These are phyloP conservation scores for Lumnitzera littorea DNA, from an alignment of 345 rosid species.

Conservation along the genomic window DNA sequence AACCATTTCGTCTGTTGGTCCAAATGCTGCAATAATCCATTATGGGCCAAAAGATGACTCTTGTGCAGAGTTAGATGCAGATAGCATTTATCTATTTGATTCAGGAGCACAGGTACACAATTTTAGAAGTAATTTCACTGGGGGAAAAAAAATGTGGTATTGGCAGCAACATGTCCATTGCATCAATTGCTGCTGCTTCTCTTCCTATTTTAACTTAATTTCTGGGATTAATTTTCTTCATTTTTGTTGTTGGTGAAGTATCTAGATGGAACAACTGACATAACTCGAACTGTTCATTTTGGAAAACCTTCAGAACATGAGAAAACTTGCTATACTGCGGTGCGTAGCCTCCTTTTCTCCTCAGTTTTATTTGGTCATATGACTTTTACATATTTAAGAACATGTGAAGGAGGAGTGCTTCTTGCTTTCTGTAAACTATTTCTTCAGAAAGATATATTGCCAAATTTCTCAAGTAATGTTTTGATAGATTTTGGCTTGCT, in stretches of 20 bases:
- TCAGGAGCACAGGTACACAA: conserved; percentile 92
- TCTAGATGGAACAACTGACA: conserved; percentile 96
- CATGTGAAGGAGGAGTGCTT: no score
- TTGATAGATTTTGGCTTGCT: no score
- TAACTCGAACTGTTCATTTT: conserved; percentile 94
- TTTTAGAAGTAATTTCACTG: background rate
- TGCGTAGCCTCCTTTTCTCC: conserved; percentile 19
- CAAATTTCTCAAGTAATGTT: no score
- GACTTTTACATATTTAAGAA: no score
- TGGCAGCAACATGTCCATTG: no score
- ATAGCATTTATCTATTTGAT: conserved; percentile 81
- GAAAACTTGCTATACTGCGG: conserved; percentile 84
- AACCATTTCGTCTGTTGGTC: conserved; percentile 90
- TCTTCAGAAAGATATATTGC: no score
- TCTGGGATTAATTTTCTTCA: conserved; percentile 5
- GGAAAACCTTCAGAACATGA: conserved; percentile 90
- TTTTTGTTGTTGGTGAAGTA: conserved; percentile 41
- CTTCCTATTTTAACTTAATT: background rate
- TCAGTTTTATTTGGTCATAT: background rate
- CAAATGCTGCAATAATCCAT: conserved; percentile 92
- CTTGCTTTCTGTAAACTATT: no score
- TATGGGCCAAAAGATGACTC: conserved; percentile 63
- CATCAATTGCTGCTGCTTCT: background rate
- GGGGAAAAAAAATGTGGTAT: no score
- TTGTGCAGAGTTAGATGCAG: conserved; percentile 82